These are phyloP conservation scores for Coemansia sp. DNA, from an alignment of 192 early-diverging fungal genomes.

Conservation along the genomic window DNA sequence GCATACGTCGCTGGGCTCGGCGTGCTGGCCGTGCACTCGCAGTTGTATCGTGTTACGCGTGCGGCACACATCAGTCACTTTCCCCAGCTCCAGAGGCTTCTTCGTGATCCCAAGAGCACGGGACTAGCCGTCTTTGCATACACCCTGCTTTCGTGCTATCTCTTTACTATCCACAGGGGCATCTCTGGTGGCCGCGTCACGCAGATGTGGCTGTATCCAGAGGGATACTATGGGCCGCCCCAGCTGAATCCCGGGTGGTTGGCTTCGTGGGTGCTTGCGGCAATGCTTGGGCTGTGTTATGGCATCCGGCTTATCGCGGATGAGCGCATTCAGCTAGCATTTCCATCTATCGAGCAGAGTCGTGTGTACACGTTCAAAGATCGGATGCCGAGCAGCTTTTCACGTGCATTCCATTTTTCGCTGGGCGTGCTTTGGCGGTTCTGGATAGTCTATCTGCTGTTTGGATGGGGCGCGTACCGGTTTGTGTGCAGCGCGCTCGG, in stretches of 20 bases:
- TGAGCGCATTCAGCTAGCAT: constrained; percentile 51
- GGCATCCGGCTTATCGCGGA: constrained; percentile 25
- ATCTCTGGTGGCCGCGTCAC: constrained; percentile 30
- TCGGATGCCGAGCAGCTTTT: constrained; percentile 39
- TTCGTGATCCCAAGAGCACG: constrained; percentile 31
- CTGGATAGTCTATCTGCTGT: constrained; percentile 45
- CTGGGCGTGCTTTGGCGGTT: constrained; percentile 23
- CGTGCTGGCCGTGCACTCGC: constrained; percentile 26
- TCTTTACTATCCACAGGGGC: constrained; percentile 28
- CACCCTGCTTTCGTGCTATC: constrained; percentile 20
- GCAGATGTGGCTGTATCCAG: constrained; percentile 49
- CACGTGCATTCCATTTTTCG: constrained; percentile 31
- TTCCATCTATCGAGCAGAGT: constrained; percentile 47
- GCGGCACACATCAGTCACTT: constrained; percentile 44
- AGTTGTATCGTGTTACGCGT: constrained; percentile 39
- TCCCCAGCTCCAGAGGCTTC: constrained; percentile 44
- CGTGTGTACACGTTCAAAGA: constrained; percentile 47
- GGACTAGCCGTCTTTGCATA: constrained; percentile 17
- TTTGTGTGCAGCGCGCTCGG: constrained; percentile 32
- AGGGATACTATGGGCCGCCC: constrained; percentile 46
- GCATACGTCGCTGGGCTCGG: constrained; percentile 31
- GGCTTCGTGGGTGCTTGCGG: constrained; percentile 32
- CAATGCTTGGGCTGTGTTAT: constrained; percentile 26
- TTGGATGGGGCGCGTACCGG: constrained; percentile 49
- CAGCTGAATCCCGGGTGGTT: constrained; percentile 53